Percentiles rank a stretch among this genome's conserved stretches.
Evolutionary conservation across 73 alveolate genomes (phyloP).

Genomic region (Paramecium sonneborni): DNA sequence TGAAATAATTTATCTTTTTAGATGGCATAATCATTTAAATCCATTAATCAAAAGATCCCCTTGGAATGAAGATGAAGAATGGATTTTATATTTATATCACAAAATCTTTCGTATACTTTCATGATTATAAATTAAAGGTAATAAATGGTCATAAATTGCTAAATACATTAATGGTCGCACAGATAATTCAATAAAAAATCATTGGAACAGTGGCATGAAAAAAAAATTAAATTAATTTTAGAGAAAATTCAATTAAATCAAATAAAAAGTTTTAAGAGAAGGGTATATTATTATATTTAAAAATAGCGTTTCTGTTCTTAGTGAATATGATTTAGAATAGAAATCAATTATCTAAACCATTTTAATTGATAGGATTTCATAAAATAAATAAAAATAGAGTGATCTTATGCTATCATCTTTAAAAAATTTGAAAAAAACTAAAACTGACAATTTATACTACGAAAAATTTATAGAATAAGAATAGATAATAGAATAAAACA

Average conservation of each 20-base stretch:
- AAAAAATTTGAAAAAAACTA: too few relatives aligned
- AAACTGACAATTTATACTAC: too few relatives aligned
- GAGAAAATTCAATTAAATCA: constrained; percentile 6
- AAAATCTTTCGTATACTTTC: constrained; percentile 55
- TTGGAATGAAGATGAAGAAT: constrained; percentile 95
- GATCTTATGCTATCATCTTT: too few relatives aligned
- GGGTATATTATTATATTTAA: neutral
- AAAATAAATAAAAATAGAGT: too few relatives aligned
- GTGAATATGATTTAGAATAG: neutral
- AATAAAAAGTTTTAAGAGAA: neutral
- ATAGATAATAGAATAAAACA: neutral
- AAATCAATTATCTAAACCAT: too few relatives aligned
- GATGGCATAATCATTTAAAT: constrained; percentile 97
- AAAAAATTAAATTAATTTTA: constrained; percentile 69
- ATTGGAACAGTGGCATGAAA: constrained; percentile 90
- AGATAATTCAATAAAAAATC: constrained; percentile 86
- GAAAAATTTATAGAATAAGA: neutral
- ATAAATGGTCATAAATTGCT: constrained; percentile 86
- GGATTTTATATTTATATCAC: constrained; percentile 79
- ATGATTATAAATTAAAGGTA: constrained; percentile 28
- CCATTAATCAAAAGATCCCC: constrained; percentile 91
- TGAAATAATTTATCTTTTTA: constrained; percentile 76
- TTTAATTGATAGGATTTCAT: too few relatives aligned
- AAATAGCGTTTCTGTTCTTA: neutral
- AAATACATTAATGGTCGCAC: constrained; percentile 82